Base-by-base conservation (phyloP, 192 early-diverging fungal species). In the Lobosporangium transversale region DNA sequence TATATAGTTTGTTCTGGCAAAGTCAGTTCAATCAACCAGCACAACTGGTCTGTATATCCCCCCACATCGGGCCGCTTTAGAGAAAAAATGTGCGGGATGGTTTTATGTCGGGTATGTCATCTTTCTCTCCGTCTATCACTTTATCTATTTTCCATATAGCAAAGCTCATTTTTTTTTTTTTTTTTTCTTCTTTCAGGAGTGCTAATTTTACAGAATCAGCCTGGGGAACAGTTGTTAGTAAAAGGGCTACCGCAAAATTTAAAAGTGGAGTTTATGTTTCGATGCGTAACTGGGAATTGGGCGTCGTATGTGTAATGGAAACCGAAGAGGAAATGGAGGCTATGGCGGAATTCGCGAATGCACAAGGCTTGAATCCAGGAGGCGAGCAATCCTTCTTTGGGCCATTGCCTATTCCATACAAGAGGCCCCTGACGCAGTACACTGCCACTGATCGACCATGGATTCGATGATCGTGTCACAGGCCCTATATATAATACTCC, bases 231-330 rank as follows among this genome's bases (percentile, higher is more conserved):
- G 44, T 66, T 27, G 8, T 36, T 4, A 54, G 35, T 23, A 67
- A 58, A 32, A 56, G 44, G 11, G 26, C 55, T 5, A 26, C 29
- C 5, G 33, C 48, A 26, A 49, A 23, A 37, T 7, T 4, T 9
- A 24, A 15, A 8, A 12, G 31, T 3, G 57, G 51, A 7, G 32
- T 75, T 11, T 36, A 48, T 21, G 17, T 75, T 31, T 40, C 10
- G 23, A 75, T 76, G 37, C 73, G 73, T 24, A 76, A 76, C n/a
- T 76, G 73, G 73, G 73, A 76, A 20, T 40, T 76, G 6, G 73
- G 73, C 0, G 32, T 76, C 15, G 50, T 66, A 1, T 67, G 67
- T 36, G 18, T 56, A 15, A 62, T 76, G 10, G 73, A 76, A 24
- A 66, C 53, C 0, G 58, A 61, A 14, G 63, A 76, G 4, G 73